A percentile compares a stretch with the other conserved stretches of the same genome.
Evolutionary conservation across 495 filamentous ascomycete genomes (phyloP).

Genomic region (Neurospora sp.): DNA sequence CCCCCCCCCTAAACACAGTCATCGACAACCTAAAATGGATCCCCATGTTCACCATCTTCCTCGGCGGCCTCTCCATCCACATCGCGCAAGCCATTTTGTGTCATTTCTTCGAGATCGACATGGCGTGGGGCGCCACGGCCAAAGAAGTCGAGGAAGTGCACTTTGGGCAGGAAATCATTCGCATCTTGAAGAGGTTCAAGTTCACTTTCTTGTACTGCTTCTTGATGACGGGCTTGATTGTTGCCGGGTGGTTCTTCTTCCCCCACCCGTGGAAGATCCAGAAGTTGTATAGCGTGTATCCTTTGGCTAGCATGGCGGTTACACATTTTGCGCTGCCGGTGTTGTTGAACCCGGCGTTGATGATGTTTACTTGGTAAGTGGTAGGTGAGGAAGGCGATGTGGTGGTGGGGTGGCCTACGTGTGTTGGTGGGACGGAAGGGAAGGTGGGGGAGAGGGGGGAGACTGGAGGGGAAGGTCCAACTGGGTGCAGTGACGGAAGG

Average conservation of each 20-base stretch:
- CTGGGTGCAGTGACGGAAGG: neutral
- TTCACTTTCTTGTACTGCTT: conserved; percentile 48
- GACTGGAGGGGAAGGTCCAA: neutral
- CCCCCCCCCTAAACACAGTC: conserved; percentile 21
- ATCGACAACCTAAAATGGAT: conserved; percentile 56
- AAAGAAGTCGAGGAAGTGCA: conserved; percentile 51
- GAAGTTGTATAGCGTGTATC: conserved; percentile 48
- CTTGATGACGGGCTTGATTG: conserved; percentile 33
- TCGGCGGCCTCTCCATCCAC: conserved; percentile 57
- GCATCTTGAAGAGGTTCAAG: conserved; percentile 48
- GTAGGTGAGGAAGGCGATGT: conserved; percentile 1
- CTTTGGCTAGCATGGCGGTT: conserved; percentile 41
- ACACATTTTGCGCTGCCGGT: conserved; percentile 51
- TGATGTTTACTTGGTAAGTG: conserved; percentile 54
- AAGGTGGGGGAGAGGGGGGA: neutral
- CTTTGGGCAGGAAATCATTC: conserved; percentile 51
- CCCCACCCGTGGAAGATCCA: conserved; percentile 47
- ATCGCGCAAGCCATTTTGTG: conserved; percentile 48
- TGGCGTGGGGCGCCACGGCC: conserved; percentile 53
- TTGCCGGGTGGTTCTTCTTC: conserved; percentile 32
- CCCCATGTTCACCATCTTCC: conserved; percentile 50
- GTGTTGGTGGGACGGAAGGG: neutral
- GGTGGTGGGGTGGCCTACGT: neutral
- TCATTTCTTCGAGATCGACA: conserved; percentile 53
- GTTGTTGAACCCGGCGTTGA: conserved; percentile 52